Percentiles rank a stretch among this genome's conserved stretches.
Conservation (phyloP, 352 stramenopile genomes). For the Pythium apleroticum region DNA sequence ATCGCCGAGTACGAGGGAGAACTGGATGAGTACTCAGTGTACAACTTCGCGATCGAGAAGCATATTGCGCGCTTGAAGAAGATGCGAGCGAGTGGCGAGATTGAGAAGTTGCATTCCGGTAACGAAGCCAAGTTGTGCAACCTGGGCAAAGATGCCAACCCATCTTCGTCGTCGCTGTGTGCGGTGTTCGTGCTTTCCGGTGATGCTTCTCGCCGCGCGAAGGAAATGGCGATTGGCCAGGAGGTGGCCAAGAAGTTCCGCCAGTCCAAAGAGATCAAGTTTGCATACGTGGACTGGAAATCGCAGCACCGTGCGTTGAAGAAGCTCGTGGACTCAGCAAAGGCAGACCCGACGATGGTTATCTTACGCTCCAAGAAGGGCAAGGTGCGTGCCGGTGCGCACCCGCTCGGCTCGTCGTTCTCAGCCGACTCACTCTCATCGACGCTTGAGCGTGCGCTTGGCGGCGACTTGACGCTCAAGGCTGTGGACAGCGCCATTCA, state of each 20-base stretch:
- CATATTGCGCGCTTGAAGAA: slow-evolving; percentile 68
- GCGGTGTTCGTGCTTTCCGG: slow-evolving; percentile 71
- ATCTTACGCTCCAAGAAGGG: slow-evolving; percentile 66
- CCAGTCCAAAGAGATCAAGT: slow-evolving; percentile 53
- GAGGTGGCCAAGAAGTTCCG: slow-evolving; percentile 67
- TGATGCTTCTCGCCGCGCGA: slow-evolving; percentile 35
- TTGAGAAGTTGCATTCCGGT: slow-evolving; percentile 70
- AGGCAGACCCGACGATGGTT: slow-evolving; percentile 44
- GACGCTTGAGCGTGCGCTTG: slow-evolving; percentile 71
- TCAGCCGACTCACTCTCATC: slow-evolving; percentile 48
- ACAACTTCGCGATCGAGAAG: slow-evolving; percentile 85
- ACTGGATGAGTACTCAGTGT: slow-evolving; percentile 75
- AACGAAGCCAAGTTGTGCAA: slow-evolving; percentile 83
- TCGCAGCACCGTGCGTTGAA: slow-evolving; percentile 50
- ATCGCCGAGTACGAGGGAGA: slow-evolving; percentile 53
- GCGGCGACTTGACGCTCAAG: slow-evolving; percentile 57
- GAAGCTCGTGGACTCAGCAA: slow-evolving; percentile 39
- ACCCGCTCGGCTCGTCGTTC: slow-evolving; percentile 40
- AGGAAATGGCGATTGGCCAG: slow-evolving; percentile 55
- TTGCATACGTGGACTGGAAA: slow-evolving; percentile 79
- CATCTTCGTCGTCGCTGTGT: slow-evolving; percentile 53
- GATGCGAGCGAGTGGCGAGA: slow-evolving; percentile 58
- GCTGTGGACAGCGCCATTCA: slow-evolving; percentile 28
- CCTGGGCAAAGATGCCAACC: slow-evolving; percentile 58
- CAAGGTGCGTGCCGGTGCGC: slow-evolving; percentile 54